A percentile compares a stretch with the other conserved stretches of the same genome.
phyloP scores from a whole-genome alignment of 2,329 filamentous ascomycete species.

The Epichloe bromicola region DNA sequence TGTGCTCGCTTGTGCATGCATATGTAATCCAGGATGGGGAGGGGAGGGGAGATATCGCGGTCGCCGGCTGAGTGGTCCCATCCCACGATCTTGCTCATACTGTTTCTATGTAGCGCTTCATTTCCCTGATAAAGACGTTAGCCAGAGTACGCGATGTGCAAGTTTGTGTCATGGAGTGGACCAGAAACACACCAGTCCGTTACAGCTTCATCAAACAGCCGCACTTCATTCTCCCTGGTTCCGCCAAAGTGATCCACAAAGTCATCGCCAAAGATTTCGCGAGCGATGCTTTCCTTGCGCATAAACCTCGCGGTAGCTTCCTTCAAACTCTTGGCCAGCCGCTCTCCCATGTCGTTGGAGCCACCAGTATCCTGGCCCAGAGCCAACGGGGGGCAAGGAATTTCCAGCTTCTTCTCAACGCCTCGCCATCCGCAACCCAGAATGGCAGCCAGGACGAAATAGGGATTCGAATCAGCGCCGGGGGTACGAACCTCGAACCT shows the following conservation, averaged over 20 bases:
- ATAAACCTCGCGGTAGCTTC: conserved; percentile 75
- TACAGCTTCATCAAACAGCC: conserved; percentile 88
- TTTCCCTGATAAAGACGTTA: conserved; percentile 41
- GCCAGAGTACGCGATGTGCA: not conserved
- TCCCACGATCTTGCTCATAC: conserved; percentile 1
- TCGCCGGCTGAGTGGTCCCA: not conserved
- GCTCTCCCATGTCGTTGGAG: conserved; percentile 53
- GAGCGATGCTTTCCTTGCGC: conserved; percentile 68
- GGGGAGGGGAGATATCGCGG: not conserved
- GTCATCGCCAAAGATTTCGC: conserved; percentile 84
- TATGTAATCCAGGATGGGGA: no score
- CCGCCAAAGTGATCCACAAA: conserved; percentile 95
- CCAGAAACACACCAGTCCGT: conserved; percentile 71
- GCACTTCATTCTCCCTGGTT: conserved; percentile 80
- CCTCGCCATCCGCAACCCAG: conserved; percentile 83
- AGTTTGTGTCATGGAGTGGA: no score
- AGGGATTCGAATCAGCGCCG: conserved; percentile 86
- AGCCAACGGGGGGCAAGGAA: conserved; percentile 74
- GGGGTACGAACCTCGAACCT: conserved; percentile 88
- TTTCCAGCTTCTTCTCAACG: conserved; percentile 80
- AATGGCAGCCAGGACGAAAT: conserved; percentile 76
- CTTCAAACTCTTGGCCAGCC: conserved; percentile 72
- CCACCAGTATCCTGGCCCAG: conserved; percentile 75
- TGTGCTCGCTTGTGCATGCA: no score
- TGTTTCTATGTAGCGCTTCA: conserved; percentile 45